phyloP scores from a whole-genome alignment of 2,329 filamentous ascomycete genomes.

The Raffaelea ambrosiae region DNA sequence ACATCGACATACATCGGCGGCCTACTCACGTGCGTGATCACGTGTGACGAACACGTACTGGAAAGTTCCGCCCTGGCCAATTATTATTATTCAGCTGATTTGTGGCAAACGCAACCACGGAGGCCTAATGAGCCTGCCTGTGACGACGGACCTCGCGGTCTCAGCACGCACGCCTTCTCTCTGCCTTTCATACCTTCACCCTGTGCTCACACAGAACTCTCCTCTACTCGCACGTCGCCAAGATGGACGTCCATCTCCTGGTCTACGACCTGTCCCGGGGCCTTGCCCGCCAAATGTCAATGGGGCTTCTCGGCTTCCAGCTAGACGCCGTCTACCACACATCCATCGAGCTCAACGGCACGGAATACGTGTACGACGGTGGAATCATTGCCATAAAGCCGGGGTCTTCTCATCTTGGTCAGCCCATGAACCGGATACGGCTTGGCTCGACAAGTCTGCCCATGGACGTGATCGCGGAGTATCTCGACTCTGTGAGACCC shows the following conservation, averaged over 20 bases:
- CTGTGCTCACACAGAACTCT: too few species aligned
- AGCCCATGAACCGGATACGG: slow-evolving; percentile 65
- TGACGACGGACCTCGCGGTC: too few species aligned
- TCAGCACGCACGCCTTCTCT: too few species aligned
- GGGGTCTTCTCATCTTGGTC: slow-evolving; percentile 78
- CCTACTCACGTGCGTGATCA: too few species aligned
- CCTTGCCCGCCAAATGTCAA: slow-evolving; percentile 45
- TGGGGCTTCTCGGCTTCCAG: slow-evolving; percentile 43
- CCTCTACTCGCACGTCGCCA: background rate
- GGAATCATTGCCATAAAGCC: slow-evolving; percentile 76
- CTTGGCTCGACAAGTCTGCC: slow-evolving; percentile 74
- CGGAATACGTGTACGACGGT: slow-evolving; percentile 86
- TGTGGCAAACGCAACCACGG: too few species aligned
- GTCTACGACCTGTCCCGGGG: slow-evolving; percentile 70
- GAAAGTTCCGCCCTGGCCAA: too few species aligned
- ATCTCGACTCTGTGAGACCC: slow-evolving; percentile 71
- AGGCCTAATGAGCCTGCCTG: too few species aligned
- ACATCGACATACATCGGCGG: too few species aligned
- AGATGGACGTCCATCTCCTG: slow-evolving; percentile 69
- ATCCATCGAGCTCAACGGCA: slow-evolving; percentile 72
- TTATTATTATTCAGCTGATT: too few species aligned
- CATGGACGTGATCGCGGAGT: slow-evolving; percentile 75
- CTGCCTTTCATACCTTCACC: too few species aligned
- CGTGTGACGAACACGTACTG: too few species aligned
- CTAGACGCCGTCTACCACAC: slow-evolving; percentile 97